Evolutionary conservation across 1,284 basidiomycete species (phyloP), one percentile per base, ranked within the genome.

Genomic region (Sanghuangporus baumii): DNA sequence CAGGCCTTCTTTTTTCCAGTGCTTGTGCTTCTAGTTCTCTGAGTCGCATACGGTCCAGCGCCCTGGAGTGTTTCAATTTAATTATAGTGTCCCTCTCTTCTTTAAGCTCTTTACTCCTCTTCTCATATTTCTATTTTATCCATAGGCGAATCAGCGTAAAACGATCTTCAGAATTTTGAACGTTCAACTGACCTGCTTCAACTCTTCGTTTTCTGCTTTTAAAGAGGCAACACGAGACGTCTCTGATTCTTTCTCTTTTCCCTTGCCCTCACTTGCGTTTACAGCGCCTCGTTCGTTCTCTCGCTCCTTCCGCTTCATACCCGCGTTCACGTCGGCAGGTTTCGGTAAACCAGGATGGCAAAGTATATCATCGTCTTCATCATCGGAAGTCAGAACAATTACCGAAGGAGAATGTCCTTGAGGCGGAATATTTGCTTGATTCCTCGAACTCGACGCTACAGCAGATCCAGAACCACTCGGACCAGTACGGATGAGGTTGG

Each of bases 101-200:
- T 31, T 31, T 5, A 31, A 31, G 3, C 26, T 31, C 26, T 5
- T 31, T 31, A 5, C 26, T 31, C 26, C 5, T 31, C 26, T 31
- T 31, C 5, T 31, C 26, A 4, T 31, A 31, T 5, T 31, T 31
- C 26, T 31, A 31, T 31, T 31, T 31, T 31, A 31, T 31, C 26
- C 26, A 31, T 31, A 31, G 26, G 26, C 5, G 26, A 31, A 31
- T 31, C 26, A 31, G 26, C 5, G 26, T 31, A 31, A 31, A 5
- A 5, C 26, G 5, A 31, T 4, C 2, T 0, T 31, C 26, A 31
- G 26, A 31, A 23, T 18, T 18, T 7, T 18, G 47, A 18, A 48
- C 3, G 47, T 2, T 12, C 41, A 41, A 47, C 60, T 18, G 23
- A 62, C 61, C 55, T 41, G 36, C 54, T 62, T 57, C 47, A 62